Percentiles rank a stretch among this genome's conserved stretches.
Evolutionary conservation across 495 filamentous ascomycete genomes (phyloP).

Genomic region (Darksidea phi): DNA sequence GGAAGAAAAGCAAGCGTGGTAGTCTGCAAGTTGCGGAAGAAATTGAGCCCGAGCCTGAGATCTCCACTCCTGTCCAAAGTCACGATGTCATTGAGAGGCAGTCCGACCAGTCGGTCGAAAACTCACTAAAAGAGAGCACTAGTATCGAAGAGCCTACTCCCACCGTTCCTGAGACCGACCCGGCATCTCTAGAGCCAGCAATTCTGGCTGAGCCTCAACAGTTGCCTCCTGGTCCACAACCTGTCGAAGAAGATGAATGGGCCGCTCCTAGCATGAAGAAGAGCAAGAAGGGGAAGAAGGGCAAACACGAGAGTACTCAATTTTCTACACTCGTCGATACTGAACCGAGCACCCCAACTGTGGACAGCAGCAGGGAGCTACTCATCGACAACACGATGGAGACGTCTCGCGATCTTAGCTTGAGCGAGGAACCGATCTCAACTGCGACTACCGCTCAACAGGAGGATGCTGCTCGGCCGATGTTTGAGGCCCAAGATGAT

Average conservation of each 20-base stretch:
- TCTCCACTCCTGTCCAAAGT: too few relatives aligned
- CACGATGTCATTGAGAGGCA: background rate
- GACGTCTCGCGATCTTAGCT: background rate
- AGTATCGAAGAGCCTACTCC: background rate
- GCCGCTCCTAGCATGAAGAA: slow-evolving; percentile 10
- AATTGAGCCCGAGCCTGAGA: background rate
- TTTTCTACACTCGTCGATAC: slow-evolving; percentile 1
- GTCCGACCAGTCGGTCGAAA: background rate
- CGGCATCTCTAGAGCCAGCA: background rate
- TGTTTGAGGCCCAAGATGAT: background rate
- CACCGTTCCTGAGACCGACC: background rate
- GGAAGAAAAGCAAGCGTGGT: slow-evolving; percentile 34
- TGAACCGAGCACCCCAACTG: background rate
- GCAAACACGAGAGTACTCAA: slow-evolving; percentile 10
- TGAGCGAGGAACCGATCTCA: background rate
- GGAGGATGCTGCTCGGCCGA: background rate
- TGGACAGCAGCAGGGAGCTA: background rate
- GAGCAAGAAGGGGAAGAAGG: slow-evolving; percentile 23
- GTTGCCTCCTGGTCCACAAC: background rate
- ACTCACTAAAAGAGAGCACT: background rate
- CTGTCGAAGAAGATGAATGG: slow-evolving; percentile 3
- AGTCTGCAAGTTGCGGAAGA: slow-evolving; percentile 7
- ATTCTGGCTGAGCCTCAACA: background rate
- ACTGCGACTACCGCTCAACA: background rate
- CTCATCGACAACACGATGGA: background rate